Base-by-base conservation (phyloP, 441 rosid species). In the Populus hybrid region DNA sequence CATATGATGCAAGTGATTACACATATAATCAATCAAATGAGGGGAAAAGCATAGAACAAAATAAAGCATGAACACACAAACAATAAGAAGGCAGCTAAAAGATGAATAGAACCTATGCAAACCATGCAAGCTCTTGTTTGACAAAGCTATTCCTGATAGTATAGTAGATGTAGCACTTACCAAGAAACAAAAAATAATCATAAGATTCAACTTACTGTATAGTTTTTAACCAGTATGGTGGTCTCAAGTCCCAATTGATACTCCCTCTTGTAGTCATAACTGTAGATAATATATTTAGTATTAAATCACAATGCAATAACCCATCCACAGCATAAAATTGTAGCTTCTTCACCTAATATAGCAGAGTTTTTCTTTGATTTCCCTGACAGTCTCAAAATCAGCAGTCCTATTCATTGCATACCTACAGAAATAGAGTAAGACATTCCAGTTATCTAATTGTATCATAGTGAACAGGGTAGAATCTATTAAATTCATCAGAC, bases 211-310 rank as follows among this genome's bases (percentile, higher is more conserved):
- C 95, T 88, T 76, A 93, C 98, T 38, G 99, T 95, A 83, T 95
- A 93, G 75, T 93, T 85, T 87, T 95, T 93, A 75, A 95, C 98
- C 64, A 93, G 99, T 83, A 95, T 93, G 67, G 98, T 95, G 77
- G 98, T 95, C 89, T 95, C 98, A 78, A 92, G 97, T 24, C 99
- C 99, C 77, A 94, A 84, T 76, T 95, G 92, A 87, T 87, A 87
- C 83, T 95, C 98, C 83, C 99, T 90, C 88, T 91, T 95, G 86
- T 95, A 95, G 85, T 95, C 97, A 86, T 94, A 92, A 84, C 99
- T 94, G 89, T 79, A 85, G 53, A 69, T 79, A 69, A 77, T 59
- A 46, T 19, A 40, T 53, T 38, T 61, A 63, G 64, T 34, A 67
- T 78, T 70, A 79, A 32, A 28, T 24, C 26, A 61, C 42, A 61